A percentile compares a stretch with the other conserved stretches of the same genome.
Evolutionary conservation across 345 rosid species (phyloP).

Genomic region (Erucastrum elatum): DNA sequence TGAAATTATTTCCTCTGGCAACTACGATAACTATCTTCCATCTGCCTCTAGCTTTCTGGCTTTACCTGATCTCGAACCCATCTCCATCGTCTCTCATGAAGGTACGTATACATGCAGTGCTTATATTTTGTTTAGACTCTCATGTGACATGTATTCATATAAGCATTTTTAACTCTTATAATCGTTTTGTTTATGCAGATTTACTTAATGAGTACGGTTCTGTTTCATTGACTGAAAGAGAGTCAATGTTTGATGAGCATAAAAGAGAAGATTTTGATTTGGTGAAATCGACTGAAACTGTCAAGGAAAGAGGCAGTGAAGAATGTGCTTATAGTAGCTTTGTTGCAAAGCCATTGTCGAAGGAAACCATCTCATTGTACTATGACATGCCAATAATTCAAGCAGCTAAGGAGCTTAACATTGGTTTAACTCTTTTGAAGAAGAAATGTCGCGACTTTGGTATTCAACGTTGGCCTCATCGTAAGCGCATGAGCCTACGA

Average conservation of each 20-base stretch:
- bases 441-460: constrained; percentile 65
- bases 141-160: background rate
- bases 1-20: background rate
- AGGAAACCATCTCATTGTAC: constrained; percentile 41
- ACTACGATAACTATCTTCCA: constrained; percentile 1
- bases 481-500: constrained; percentile 59
- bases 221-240: background rate
- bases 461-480: constrained; percentile 60
- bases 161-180: background rate
- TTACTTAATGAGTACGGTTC: background rate
- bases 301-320: constrained; percentile 10
- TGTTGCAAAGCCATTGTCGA: constrained; percentile 35
- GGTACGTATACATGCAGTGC: background rate
- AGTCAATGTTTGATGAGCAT: background rate
- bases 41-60: constrained; percentile 14
- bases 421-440: constrained; percentile 60
- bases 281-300: background rate
- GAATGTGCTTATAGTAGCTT: background rate
- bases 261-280: background rate
- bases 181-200: background rate
- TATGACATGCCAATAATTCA: constrained; percentile 62
- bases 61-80: constrained; percentile 11
- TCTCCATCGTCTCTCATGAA: background rate
- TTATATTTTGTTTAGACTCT: background rate
- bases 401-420: constrained; percentile 60